These are phyloP conservation scores for Silene uniflora DNA, from an alignment of 148 eudicot genomes.

Conservation along the genomic window DNA sequence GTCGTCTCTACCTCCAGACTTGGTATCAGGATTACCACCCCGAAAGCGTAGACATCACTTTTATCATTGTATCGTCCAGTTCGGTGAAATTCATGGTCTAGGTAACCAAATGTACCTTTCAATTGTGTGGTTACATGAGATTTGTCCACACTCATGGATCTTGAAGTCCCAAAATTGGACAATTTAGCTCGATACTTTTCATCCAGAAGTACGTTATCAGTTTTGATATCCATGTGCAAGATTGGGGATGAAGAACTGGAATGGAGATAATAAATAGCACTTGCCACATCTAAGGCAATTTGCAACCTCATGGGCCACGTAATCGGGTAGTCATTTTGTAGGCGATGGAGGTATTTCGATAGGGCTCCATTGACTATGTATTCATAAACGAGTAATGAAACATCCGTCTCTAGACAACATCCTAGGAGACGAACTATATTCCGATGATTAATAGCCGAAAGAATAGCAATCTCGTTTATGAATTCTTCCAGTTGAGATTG, in stretches of 20 bases:
- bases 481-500: neutral
- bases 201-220: slow-evolving; percentile 23
- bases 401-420: too few species aligned
- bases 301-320: slow-evolving; percentile 19
- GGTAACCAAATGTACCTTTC: slow-evolving; percentile 25
- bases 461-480: too few species aligned
- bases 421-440: too few species aligned
- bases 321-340: slow-evolving; percentile 13
- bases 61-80: slow-evolving; percentile 1
- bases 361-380: slow-evolving; percentile 20
- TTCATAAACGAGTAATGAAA: too few species aligned
- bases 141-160: too few species aligned
- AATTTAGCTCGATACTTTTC: slow-evolving; percentile 14
- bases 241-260: slow-evolving; percentile 18
- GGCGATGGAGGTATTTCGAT: slow-evolving; percentile 7
- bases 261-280: slow-evolving; percentile 18
- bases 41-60: slow-evolving; percentile 12
- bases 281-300: slow-evolving; percentile 23
- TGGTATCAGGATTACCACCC: slow-evolving; percentile 14
- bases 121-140: slow-evolving; percentile 22
- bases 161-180: slow-evolving; percentile 8
- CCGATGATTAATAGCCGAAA: too few species aligned
- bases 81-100: slow-evolving; percentile 16
- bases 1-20: neutral
- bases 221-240: slow-evolving; percentile 21